Evolutionary conservation across 2,329 filamentous ascomycete genomes (phyloP).

Genomic region (Scedosporium apiospermum): DNA sequence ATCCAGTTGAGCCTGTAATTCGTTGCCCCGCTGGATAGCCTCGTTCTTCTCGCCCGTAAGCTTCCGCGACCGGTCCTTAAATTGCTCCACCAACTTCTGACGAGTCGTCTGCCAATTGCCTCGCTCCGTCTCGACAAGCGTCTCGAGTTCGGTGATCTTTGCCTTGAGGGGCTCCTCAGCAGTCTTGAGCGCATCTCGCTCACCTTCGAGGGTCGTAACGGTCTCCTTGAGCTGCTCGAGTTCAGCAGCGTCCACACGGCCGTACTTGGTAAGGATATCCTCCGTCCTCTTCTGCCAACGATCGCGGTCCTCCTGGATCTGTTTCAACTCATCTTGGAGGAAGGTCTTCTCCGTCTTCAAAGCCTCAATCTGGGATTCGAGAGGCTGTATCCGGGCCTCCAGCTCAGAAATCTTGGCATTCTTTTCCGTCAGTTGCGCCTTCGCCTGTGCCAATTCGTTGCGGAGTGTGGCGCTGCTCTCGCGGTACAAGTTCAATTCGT

Average conservation of each 20-base stretch:
- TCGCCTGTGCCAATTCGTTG: conserved; percentile 72
- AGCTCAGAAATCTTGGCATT: conserved; percentile 66
- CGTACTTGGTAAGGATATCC: conserved; percentile 91
- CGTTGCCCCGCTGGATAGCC: conserved; percentile 39
- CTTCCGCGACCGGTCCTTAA: conserved; percentile 49
- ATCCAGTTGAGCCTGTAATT: conserved; percentile 40
- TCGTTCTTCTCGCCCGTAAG: conserved; percentile 46
- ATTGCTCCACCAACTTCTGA: conserved; percentile 49
- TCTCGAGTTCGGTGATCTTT: conserved; percentile 42
- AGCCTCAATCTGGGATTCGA: conserved; percentile 71
- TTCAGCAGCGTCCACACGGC: conserved; percentile 87
- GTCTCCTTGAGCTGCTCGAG: conserved; percentile 80
- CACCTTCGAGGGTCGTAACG: conserved; percentile 54
- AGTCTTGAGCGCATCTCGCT: conserved; percentile 48
- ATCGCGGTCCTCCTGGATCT: conserved; percentile 85
- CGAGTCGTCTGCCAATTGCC: conserved; percentile 41
- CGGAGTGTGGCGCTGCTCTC: conserved; percentile 90
- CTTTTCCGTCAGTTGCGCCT: conserved; percentile 67
- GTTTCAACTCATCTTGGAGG: conserved; percentile 78
- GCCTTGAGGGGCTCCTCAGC: conserved; percentile 41
- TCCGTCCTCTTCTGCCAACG: conserved; percentile 94
- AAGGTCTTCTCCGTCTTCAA: conserved; percentile 73
- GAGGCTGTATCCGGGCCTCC: conserved; percentile 64
- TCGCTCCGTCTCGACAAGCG: conserved; percentile 44
- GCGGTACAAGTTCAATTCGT: conserved; percentile 90